Conservation (phyloP, 805 yeast species). For the Zygoascus tannicola region DNA sequence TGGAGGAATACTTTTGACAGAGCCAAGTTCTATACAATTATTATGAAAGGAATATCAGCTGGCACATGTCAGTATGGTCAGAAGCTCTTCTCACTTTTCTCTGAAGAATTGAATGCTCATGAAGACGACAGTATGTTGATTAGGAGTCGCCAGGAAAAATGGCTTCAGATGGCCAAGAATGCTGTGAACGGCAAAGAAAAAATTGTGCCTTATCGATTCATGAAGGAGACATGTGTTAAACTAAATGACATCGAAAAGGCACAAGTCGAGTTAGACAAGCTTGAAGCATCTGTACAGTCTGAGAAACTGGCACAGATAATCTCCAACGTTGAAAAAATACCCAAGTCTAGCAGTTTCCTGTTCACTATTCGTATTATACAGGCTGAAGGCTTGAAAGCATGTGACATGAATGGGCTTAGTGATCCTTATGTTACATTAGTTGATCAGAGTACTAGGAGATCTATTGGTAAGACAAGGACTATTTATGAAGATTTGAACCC, state of each 20-base stretch:
- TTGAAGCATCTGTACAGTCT: constrained; percentile 52
- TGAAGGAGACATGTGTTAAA: constrained; percentile 60
- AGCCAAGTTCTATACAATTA: constrained; percentile 49
- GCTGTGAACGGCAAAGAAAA: constrained; percentile 30
- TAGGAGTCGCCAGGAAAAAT: constrained; percentile 25
- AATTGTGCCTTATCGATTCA: constrained; percentile 51
- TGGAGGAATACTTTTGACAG: constrained; percentile 62
- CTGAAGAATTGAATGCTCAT: constrained; percentile 16
- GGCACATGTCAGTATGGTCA: constrained; percentile 36
- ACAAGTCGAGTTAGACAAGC: constrained; percentile 35
- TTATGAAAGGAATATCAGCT: constrained; percentile 56
- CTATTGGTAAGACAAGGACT: constrained; percentile 62
- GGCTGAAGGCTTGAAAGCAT: constrained; percentile 51
- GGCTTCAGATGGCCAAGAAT: constrained; percentile 29
- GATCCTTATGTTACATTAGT: constrained; percentile 56
- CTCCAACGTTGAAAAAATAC: constrained; percentile 29
- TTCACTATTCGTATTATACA: constrained; percentile 54
- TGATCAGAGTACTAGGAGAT: constrained; percentile 44
- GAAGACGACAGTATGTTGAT: constrained; percentile 10
- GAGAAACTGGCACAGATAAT: constrained; percentile 42
- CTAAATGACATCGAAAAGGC: constrained; percentile 49
- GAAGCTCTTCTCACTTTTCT: constrained; percentile 20
- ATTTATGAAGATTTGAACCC: constrained; percentile 57
- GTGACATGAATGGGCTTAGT: constrained; percentile 37
- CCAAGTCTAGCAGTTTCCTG: constrained; percentile 34